Evolutionary conservation across 306 rosid species (phyloP), one percentile per base, ranked within the genome.

Genomic region (Ormosia semicastrata): DNA sequence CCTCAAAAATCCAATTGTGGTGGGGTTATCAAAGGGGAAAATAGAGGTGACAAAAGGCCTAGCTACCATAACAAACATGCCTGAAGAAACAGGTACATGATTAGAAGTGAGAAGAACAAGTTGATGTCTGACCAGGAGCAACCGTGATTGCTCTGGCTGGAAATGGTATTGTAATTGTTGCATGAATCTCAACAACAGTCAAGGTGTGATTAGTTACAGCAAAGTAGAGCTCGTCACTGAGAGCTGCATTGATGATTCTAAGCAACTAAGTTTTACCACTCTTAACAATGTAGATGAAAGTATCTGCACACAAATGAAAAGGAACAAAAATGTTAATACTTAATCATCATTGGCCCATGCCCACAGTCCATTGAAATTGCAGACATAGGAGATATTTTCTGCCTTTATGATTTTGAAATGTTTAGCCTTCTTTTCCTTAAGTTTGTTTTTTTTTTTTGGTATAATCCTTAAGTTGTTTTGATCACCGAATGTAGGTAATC

Each of bases 101-200:
- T 24, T 24, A 24, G 37, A 82, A 32, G 85, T 85, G 89, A 92
- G 83, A n/a, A 90, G 83, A 52, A 88, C 87, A 75, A 24, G 24
- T 78, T 85, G 77, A 90, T 86, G 97, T 92, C 70, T 88, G 92
- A 29, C 94, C 94, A 34, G 91, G 97, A 71, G 88, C 81, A 69
- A 90, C 63, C 94, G 90, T 92, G 52, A 90, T 90, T 80, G 92
- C 94, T 62, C 39, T 84, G 68, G 94, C 81, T 49, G 68, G 71
- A 78, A 88, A 90, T 57, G 92, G 97, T 52, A 87, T 92, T 36
- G 88, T 90, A 77, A 88, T 88, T 40, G 78, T 78, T 2, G 92
- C 92, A 75, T 92, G 91, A 68, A 83, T 76, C 84, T 90, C 97
- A 15, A 90, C 94, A 5, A 90, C 88, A 0, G 87, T 88, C 41